A percentile compares a stretch with the other conserved stretches of the same genome.
Evolutionary conservation across 139 green algal genomes (phyloP).

Genomic region (Ulvella scutata): DNA sequence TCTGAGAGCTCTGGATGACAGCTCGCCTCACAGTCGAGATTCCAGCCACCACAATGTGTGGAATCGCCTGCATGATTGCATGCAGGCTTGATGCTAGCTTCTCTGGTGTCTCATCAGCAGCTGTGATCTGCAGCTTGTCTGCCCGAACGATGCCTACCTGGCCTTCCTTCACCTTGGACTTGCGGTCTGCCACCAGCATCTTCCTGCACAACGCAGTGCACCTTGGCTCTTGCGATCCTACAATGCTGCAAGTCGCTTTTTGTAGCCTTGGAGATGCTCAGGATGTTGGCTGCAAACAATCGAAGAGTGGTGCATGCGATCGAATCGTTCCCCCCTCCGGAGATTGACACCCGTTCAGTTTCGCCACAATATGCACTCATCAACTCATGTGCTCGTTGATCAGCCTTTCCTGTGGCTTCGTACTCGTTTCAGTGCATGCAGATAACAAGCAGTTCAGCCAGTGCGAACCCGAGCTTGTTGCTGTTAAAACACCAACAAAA

Average conservation of each 20-base stretch:
- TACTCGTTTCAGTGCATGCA: too few relatives aligned
- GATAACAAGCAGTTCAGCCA: too few relatives aligned
- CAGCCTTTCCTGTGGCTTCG: too few relatives aligned
- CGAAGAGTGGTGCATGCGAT: not conserved
- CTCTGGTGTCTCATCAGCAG: not conserved
- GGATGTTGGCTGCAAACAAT: too few relatives aligned
- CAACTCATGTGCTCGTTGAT: too few relatives aligned
- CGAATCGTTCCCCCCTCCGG: not conserved
- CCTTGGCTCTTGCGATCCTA: too few relatives aligned
- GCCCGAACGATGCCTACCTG: conserved; percentile 24
- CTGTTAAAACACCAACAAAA: too few relatives aligned
- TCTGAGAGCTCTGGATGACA: conserved; percentile 69
- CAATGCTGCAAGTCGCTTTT: too few relatives aligned
- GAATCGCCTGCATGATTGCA: conserved; percentile 22
- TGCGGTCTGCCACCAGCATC: conserved; percentile 13
- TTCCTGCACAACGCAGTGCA: not conserved
- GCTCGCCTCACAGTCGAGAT: conserved; percentile 74
- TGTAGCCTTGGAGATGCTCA: too few relatives aligned
- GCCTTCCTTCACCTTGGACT: conserved; percentile 63
- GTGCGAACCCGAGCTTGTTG: too few relatives aligned
- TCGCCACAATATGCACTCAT: too few relatives aligned
- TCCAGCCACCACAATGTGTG: conserved; percentile 70
- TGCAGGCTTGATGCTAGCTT: conserved; percentile 10
- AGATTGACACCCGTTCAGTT: conserved; percentile 1
- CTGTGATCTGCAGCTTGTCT: conserved; percentile 20